Evolutionary conservation across 257 asterid species (phyloP).

Genomic region (Solanum clarkiae): DNA sequence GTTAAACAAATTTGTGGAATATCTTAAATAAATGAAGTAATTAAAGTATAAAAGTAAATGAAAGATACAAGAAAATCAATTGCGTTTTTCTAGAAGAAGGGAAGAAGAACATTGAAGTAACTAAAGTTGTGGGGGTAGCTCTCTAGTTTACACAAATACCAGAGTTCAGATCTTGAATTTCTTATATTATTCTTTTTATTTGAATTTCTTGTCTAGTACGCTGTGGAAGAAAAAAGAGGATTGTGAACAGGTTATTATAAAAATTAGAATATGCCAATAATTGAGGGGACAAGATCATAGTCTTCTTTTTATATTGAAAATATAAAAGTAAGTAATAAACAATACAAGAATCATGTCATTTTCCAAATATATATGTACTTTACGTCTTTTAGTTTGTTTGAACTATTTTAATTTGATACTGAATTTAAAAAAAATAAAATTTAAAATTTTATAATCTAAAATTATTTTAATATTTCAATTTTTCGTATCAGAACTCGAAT

Average conservation of each 20-base stretch:
- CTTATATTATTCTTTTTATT: not conserved
- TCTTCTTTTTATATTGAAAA: not conserved
- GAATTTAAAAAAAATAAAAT: too few relatives aligned
- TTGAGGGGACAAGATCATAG: not conserved
- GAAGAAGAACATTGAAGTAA: not conserved
- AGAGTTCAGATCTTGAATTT: not conserved
- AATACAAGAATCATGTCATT: not conserved
- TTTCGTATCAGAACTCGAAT: not conserved
- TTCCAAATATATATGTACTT: not conserved
- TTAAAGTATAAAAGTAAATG: not conserved
- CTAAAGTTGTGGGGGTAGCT: not conserved
- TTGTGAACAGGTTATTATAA: not conserved
- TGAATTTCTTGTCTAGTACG: not conserved
- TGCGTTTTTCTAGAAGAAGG: not conserved
- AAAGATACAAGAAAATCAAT: not conserved
- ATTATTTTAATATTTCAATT: too few relatives aligned
- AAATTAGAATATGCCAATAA: not conserved
- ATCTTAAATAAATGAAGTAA: too few relatives aligned
- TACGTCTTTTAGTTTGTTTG: too few relatives aligned
- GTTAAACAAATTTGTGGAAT: too few relatives aligned
- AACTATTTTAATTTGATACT: too few relatives aligned
- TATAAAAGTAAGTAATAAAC: not conserved
- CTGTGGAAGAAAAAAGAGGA: not conserved
- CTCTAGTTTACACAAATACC: not conserved
- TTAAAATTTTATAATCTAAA: too few relatives aligned